These are phyloP conservation scores for Dioscorea alata DNA, from an alignment of 106 monocot species.

Conservation along the genomic window DNA sequence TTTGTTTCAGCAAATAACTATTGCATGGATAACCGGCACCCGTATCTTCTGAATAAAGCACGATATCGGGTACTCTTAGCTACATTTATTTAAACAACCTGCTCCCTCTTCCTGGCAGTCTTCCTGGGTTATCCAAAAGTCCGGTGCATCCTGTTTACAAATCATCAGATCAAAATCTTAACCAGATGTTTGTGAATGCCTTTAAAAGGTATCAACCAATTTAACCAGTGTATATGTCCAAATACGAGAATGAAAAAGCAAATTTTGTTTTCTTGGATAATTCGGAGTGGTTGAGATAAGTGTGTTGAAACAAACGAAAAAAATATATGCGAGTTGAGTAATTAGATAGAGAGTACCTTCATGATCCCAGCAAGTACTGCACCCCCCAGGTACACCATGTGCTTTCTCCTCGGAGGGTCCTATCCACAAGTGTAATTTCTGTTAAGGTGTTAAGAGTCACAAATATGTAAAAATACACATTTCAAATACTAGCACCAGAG, in stretches of 20 bases:
- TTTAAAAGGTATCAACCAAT: no score
- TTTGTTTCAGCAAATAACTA: no score
- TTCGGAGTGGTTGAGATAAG: no score
- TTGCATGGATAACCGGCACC: no score
- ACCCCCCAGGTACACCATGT: slow-evolving; percentile 98
- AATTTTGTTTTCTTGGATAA: no score
- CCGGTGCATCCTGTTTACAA: slow-evolving; percentile 69
- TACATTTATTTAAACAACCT: slow-evolving; percentile 70
- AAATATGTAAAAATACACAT: background rate
- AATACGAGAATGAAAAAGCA: no score
- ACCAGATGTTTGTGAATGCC: no score
- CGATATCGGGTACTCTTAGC: slow-evolving; percentile 26
- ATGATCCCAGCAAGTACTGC: slow-evolving; percentile 97
- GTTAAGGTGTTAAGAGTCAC: slow-evolving; percentile 1
- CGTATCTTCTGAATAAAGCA: no score
- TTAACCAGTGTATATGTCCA: no score
- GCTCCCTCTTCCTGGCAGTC: slow-evolving; percentile 92
- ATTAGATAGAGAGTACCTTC: slow-evolving; percentile 64
- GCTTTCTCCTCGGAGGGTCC: slow-evolving; percentile 92
- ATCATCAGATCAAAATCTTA: background rate
- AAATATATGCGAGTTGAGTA: no score
- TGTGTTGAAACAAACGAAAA: no score
- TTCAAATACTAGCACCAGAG: no score
- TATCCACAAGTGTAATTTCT: slow-evolving; percentile 83
- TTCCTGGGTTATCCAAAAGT: slow-evolving; percentile 86